These are phyloP conservation scores for Sabuloglossum arenarium DNA, from an alignment of 495 filamentous ascomycete genomes.

Conservation along the genomic window DNA sequence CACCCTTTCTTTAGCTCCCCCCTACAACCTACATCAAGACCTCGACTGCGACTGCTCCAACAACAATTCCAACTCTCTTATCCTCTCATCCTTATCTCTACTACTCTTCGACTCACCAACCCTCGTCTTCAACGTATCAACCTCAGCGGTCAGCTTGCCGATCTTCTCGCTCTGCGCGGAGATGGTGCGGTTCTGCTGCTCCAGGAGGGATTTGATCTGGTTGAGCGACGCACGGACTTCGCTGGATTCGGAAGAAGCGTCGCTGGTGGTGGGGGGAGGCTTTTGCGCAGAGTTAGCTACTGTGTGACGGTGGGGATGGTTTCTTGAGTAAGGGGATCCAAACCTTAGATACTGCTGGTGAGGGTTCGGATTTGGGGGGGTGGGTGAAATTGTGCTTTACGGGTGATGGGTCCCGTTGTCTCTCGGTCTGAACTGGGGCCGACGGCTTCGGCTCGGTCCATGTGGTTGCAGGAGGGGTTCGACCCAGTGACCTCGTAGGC, in stretches of 20 bases:
- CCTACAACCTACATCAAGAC: slow-evolving; percentile 9
- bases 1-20: too few relatives aligned
- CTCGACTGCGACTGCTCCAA: slow-evolving; percentile 32
- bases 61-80: slow-evolving; percentile 47
- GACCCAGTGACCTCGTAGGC: slow-evolving; percentile 33
- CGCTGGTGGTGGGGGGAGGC: slow-evolving; percentile 7
- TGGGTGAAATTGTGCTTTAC: neutral
- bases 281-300: neutral
- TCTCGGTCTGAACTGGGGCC: slow-evolving; percentile 2
- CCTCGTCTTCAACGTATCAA: slow-evolving; percentile 48
- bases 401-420: neutral
- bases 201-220: slow-evolving; percentile 43
- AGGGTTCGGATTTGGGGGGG: neutral
- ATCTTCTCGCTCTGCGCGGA: slow-evolving; percentile 41
- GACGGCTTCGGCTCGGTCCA: neutral
- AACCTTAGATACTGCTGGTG: neutral
- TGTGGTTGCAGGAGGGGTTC: slow-evolving; percentile 1
- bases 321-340: slow-evolving; percentile 1
- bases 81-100: slow-evolving; percentile 38
- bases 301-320: slow-evolving; percentile 3
- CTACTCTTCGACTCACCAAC: slow-evolving; percentile 26
- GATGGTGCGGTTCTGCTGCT: slow-evolving; percentile 41
- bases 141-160: slow-evolving; percentile 37
- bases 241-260: slow-evolving; percentile 7
- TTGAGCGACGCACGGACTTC: slow-evolving; percentile 22